Evolutionary conservation across 208 protist species (phyloP), one percentile per base, ranked within the genome.

Genomic region (Balamuthia mandrillaris): DNA sequence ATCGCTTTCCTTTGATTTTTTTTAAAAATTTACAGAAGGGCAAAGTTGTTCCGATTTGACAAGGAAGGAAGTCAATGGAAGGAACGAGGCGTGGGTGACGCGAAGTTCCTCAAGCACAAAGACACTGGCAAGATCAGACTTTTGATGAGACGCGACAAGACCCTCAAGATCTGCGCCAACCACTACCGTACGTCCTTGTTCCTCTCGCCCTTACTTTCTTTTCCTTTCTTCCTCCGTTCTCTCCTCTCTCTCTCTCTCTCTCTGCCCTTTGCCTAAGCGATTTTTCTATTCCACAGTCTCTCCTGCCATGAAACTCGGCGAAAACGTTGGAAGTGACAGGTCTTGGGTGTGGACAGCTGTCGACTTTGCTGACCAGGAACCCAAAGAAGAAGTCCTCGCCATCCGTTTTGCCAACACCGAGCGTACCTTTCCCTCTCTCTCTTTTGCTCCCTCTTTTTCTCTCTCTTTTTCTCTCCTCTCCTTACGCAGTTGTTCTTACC

Each of bases 111-210:
- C 14, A 74, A 94, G 89, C 60, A 96, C 82, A 92, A 93, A 75
- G 83, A 88, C 9, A 90, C 79, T 12, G 65, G 85, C 0, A 95
- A 90, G 75, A 86, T 95, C 27, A 87, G 95, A 45, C 33, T 96
- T n/a, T 87, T 96, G 12, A 96, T 96, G 94, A 90, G 95, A 63
- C 86, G 94, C 33, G 95, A 96, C 35, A 93, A 96, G 87, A 96
- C 91, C 5, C 70, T 95, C n/a, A 96, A 96, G 86, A 90, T 96
- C 58, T 95, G 95, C 91, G 89, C 91, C 33, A 96, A 96, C 89
- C 94, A 96, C 58, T 86, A 81, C 58, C 31, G 86, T 92, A 90
- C 41, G 54, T 21, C 6, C 65, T 16, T n/a, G 5, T 9, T 10
- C 3, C 31, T 18, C 24, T 35, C 12, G 49, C 44, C 9, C 44